Conservation (phyloP, 2,329 filamentous ascomycete species). For the Xylariomycetidae sp. region DNA sequence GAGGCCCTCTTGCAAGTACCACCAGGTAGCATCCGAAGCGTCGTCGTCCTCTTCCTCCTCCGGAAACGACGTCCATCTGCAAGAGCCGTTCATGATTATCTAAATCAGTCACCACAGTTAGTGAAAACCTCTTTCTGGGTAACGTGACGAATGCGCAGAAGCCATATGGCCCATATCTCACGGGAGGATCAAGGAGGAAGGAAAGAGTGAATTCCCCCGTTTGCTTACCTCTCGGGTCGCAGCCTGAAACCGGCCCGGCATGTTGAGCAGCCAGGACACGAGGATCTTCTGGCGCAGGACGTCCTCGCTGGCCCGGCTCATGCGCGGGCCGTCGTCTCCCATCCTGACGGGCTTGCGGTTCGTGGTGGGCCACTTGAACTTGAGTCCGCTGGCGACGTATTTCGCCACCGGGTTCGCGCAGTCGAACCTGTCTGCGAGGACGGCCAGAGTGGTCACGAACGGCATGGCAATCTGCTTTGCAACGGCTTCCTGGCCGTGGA, state of each 20-base stretch:
- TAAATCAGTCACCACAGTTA: too few species aligned
- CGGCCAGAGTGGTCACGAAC: conserved; percentile 62
- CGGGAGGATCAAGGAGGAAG: too few species aligned
- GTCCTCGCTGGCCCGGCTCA: conserved; percentile 54
- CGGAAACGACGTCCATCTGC: conserved; percentile 46
- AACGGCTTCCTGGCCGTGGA: conserved; percentile 51
- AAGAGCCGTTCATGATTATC: conserved; percentile 61
- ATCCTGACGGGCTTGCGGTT: conserved; percentile 34
- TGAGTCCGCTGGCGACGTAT: conserved; percentile 45
- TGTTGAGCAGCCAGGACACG: conserved; percentile 60
- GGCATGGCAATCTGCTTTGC: conserved; percentile 47
- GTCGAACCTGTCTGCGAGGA: conserved; percentile 71
- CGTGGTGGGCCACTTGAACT: conserved; percentile 52
- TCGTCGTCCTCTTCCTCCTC: conserved; percentile 26
- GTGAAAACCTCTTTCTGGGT: too few species aligned
- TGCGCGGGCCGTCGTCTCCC: conserved; percentile 21
- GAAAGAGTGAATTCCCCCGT: too few species aligned
- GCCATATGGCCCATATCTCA: too few species aligned
- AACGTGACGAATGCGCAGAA: too few species aligned
- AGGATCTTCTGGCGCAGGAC: conserved; percentile 65
- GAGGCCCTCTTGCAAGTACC: conserved; percentile 64
- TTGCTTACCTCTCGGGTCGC: conserved; percentile 64
- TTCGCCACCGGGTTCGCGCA: conserved; percentile 51
- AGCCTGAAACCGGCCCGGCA: conserved; percentile 54
- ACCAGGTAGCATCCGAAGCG: conserved; percentile 51